These are phyloP conservation scores for Fraxinus platypoda DNA, from an alignment of 305 asterid species.

Conservation along the genomic window DNA sequence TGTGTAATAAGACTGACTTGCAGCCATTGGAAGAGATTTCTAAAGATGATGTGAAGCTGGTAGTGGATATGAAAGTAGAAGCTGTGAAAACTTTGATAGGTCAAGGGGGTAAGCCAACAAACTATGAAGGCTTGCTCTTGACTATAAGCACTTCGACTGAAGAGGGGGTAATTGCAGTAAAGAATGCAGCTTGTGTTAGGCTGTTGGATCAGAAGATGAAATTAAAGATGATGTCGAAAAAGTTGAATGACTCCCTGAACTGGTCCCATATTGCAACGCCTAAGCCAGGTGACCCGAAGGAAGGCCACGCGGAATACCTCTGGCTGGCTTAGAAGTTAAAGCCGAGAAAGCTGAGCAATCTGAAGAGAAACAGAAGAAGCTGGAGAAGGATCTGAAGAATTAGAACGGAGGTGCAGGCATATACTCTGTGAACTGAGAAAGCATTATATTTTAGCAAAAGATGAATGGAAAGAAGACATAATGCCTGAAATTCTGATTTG, in stretches of 20 bases:
- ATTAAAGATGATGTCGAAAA: slow-evolving; percentile 79
- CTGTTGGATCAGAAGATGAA: slow-evolving; percentile 81
- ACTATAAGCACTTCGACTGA: slow-evolving; percentile 80
- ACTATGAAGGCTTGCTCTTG: slow-evolving; percentile 55
- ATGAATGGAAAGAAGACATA: slow-evolving; percentile 81
- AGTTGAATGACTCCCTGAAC: slow-evolving; percentile 70
- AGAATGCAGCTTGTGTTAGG: slow-evolving; percentile 81
- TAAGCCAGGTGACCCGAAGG: slow-evolving; percentile 58
- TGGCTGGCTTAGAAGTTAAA: background rate
- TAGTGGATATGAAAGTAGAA: slow-evolving; percentile 79
- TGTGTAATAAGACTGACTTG: slow-evolving; percentile 80
- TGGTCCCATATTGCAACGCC: slow-evolving; percentile 90
- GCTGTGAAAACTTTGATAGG: slow-evolving; percentile 85
- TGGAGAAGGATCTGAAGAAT: slow-evolving; percentile 72
- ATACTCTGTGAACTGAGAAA: slow-evolving; percentile 86
- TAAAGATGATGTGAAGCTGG: slow-evolving; percentile 73
- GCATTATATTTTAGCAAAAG: slow-evolving; percentile 67
- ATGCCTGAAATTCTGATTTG: slow-evolving; percentile 84
- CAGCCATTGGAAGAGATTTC: slow-evolving; percentile 75
- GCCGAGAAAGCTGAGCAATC: slow-evolving; percentile 55
- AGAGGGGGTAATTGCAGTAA: slow-evolving; percentile 53
- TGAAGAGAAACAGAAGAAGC: slow-evolving; percentile 63
- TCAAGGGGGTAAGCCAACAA: slow-evolving; percentile 75
- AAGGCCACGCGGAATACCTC: background rate
- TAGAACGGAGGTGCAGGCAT: slow-evolving; percentile 98